Evolutionary conservation across 805 yeast genomes (phyloP), one percentile per base, ranked within the genome.

Genomic region (Yamadazyma paraphyllophila): DNA sequence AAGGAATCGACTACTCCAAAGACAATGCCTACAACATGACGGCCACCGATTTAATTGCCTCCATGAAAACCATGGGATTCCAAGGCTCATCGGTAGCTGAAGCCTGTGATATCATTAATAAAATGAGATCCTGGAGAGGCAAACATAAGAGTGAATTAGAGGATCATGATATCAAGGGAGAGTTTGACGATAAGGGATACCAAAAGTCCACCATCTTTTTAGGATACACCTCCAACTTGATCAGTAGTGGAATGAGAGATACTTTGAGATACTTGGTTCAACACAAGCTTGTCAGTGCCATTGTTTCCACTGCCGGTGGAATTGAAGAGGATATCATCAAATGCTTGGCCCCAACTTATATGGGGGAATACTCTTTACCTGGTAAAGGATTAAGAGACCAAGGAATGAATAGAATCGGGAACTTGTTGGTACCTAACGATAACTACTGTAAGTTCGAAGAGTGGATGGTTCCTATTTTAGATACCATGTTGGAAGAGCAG

Each of bases 271-370:
- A 75, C 63, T 76, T 94, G 56, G 98, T 90, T 27, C 96, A 95
- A 66, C 83, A 95, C 71, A 92, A 90, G 66, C 87, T 86, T 80
- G 96, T 94, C 37, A 85, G 90, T 57, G 98, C 96, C 13, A 81
- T 94, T 58, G 99, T 94, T 41, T 85, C 98, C n/a, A 80, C 92
- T 51, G 99, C 97, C 16, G 99, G 99, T 54, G 99, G 99, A 55
- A 83, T 94, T 50, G 99, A 94, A 66, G 99, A 94, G 71, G 99
- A 94, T 69, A 71, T 94, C 41, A 94, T 94, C 74, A 94, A 94
- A 67, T 90, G 96, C 63, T 74, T 94, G 46, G 99, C 98, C 2
- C 97, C 97, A 45, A 94, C 99, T 7, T 91, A 83, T 60, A 73
- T 95, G 76, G 97, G 99, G 43, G 97, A 90, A 41, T 94, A 90